Percentiles rank a stretch among this genome's conserved stretches.
Evolutionary conservation across 2,329 filamentous ascomycete genomes (phyloP).

Genomic region (Fusarium papillatum): DNA sequence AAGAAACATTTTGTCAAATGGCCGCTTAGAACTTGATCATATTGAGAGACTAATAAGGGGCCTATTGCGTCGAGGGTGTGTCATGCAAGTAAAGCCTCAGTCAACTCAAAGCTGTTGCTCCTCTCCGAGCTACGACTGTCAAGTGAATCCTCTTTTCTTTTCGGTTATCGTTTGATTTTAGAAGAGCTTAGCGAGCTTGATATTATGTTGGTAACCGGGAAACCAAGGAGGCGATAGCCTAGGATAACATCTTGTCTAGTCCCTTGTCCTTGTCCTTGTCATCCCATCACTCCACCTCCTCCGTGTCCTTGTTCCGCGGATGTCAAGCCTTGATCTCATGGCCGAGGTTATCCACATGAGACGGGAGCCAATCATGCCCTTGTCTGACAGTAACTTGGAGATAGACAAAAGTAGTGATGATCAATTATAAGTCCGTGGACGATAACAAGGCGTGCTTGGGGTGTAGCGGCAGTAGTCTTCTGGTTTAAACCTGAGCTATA

Average conservation of each 20-base stretch:
- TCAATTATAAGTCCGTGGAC: too few species aligned
- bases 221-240: not conserved
- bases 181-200: not conserved
- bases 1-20: not conserved
- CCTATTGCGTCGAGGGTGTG: not conserved
- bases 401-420: not conserved
- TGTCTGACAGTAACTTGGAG: not conserved
- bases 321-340: not conserved
- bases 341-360: not conserved
- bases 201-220: not conserved
- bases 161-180: not conserved
- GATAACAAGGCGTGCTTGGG: not conserved
- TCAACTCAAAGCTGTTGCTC: not conserved
- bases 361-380: too few species aligned
- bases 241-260: too few species aligned
- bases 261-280: not conserved
- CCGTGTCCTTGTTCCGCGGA: not conserved
- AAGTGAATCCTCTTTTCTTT: not conserved
- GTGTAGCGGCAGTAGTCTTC: rapidly evolving
- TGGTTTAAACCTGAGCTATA: too few species aligned
- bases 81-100: not conserved
- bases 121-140: not conserved
- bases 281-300: not conserved
- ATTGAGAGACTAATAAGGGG: not conserved
- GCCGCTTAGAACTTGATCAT: not conserved